Evolutionary conservation across 2,329 filamentous ascomycete species (phyloP), one percentile per base, ranked within the genome.

Genomic region (Fusarium agapanthi): DNA sequence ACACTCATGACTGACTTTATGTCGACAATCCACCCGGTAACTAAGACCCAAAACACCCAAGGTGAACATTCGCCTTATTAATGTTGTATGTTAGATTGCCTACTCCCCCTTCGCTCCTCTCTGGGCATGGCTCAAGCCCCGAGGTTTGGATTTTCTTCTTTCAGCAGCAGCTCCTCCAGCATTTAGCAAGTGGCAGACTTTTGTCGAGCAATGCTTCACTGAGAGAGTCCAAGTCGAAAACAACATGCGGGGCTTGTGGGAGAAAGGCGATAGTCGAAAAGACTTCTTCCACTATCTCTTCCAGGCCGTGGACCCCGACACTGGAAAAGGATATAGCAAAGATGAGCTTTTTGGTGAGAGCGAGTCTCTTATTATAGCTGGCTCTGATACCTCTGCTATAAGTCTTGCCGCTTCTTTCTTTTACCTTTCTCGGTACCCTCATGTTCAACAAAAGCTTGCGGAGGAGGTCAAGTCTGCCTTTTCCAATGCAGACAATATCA

Each of bases 251-350:
- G 41, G 57, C 26, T 24, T 26, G 15, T 32, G 43, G 9, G 44
- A 62, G n/a, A 40, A 45, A 61, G 69, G 15, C 47, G 59, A 71
- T 14, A 30, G 15, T 3, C 68, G 71, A 56, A 78, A 71, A 28
- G 77, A 77, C 62, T 76, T 78, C 38, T 77, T 77, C 30, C 67
- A 77, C 37, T 71, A 76, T 38, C 64, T 78, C 24, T 65, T 75
- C 51, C 43, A 65, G 22, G 67, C 71, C 0, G 56, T 59, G 16
- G 76, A 78, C 9, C 76, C 76, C 5, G 68, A 75, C 43, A 77
- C 76, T 4, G 76, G 77, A 40, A 62, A 62, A n/a, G 76, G 76
- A 18, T 78, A 76, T 41, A 71, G 50, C 13, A 28, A 55, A 2
- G 50, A 69, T 5, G 77, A 79, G 43, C 67, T 79, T 12, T 76